These are phyloP conservation scores for Cynara cardunculus DNA, from an alignment of 129 eudicot genomes.

Conservation along the genomic window DNA sequence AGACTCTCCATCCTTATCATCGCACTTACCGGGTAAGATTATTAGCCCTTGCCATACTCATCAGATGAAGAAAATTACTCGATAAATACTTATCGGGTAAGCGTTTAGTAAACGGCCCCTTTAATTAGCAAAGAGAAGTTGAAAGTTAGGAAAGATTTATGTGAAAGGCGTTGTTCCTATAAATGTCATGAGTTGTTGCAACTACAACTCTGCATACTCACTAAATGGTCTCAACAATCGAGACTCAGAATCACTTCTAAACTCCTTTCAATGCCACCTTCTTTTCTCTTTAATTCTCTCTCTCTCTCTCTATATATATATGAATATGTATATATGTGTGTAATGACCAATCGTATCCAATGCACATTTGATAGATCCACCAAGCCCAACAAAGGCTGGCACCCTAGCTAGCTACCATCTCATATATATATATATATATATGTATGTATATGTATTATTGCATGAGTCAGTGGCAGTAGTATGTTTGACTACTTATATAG, in stretches of 20 bases:
- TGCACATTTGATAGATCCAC: neutral
- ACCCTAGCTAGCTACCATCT: neutral
- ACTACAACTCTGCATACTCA: slow-evolving; percentile 32
- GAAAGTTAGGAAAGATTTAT: slow-evolving; percentile 16
- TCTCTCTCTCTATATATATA: neutral
- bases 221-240: slow-evolving; percentile 38
- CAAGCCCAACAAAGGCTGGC: neutral
- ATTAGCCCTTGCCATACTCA: no score
- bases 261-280: slow-evolving; percentile 19
- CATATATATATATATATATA: no score
- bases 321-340: neutral
- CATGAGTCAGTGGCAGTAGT: neutral
- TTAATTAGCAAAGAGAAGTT: neutral
- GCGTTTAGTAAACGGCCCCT: no score
- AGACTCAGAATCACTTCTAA: slow-evolving; percentile 16
- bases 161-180: slow-evolving; percentile 17
- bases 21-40: no score
- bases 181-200: slow-evolving; percentile 37
- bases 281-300: neutral
- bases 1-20: no score
- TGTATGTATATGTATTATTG: neutral
- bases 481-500: neutral
- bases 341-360: neutral
- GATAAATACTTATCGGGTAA: no score
- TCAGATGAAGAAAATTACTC: no score